phyloP scores from a whole-genome alignment of 768 basidiomycete genomes.

The Mycena venus region DNA sequence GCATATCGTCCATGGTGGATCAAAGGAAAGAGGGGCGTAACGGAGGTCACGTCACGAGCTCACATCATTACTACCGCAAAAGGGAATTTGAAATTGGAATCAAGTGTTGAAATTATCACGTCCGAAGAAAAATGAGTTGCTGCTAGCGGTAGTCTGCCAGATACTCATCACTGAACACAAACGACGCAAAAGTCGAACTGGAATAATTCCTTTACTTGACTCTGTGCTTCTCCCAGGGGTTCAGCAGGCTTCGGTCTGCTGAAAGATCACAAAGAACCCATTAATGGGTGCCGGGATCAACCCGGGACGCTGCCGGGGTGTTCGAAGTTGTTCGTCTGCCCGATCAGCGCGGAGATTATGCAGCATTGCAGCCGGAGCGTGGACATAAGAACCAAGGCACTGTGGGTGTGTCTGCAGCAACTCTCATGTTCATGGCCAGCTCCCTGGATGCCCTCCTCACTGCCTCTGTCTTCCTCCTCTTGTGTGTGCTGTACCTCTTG shows the following conservation, averaged over 20 bases:
- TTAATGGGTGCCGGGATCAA: not conserved
- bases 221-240: not conserved
- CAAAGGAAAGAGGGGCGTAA: slow-evolving; percentile 20
- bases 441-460: too few relatives aligned
- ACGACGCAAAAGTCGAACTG: slow-evolving; percentile 8
- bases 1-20: slow-evolving; percentile 27
- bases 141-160: too few relatives aligned
- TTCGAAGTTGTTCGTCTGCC: too few relatives aligned
- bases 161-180: not conserved
- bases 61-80: slow-evolving; percentile 9
- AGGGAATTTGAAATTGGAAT: not conserved
- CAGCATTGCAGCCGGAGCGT: too few relatives aligned
- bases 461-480: too few relatives aligned
- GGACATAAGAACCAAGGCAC: too few relatives aligned
- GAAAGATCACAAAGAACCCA: not conserved
- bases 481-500: not conserved
- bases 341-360: too few relatives aligned
- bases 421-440: too few relatives aligned
- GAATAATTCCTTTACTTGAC: slow-evolving; percentile 6
- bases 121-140: not conserved
- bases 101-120: slow-evolving; percentile 1
- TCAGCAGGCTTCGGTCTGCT: slow-evolving; percentile 1
- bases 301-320: too few relatives aligned
- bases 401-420: too few relatives aligned
- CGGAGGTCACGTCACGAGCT: slow-evolving; percentile 18